A percentile compares a stretch with the other conserved stretches of the same genome.
phyloP scores from a whole-genome alignment of 1,284 basidiomycete genomes.

The Chalciporus sp. region DNA sequence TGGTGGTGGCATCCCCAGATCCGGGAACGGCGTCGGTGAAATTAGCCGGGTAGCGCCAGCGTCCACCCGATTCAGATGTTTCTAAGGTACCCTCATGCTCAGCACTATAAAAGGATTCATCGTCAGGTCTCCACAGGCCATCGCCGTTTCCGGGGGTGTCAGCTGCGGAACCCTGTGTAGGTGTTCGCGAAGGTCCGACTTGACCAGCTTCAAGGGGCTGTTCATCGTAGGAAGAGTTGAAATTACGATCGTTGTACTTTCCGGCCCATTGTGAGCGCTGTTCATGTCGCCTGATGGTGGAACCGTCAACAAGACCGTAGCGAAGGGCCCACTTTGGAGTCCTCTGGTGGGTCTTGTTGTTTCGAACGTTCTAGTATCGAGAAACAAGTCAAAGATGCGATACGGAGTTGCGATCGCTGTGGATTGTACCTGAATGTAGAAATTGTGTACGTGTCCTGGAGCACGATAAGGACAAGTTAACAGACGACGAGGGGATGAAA shows the following conservation, averaged over 20 bases:
- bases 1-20: conserved; percentile 46
- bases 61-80: conserved; percentile 41
- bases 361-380: conserved; percentile 79
- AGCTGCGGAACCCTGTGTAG: conserved; percentile 15
- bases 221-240: conserved; percentile 69
- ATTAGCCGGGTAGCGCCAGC: conserved; percentile 84
- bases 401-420: not conserved
- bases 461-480: conserved; percentile 12
- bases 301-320: conserved; percentile 83
- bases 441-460: conserved; percentile 83
- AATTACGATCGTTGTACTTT: conserved; percentile 84
- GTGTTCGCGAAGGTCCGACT: conserved; percentile 27
- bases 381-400: conserved; percentile 12
- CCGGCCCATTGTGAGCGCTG: conserved; percentile 85
- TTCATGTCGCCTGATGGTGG: conserved; percentile 74
- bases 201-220: conserved; percentile 82
- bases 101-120: conserved; percentile 70
- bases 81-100: conserved; percentile 41
- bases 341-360: conserved; percentile 89
- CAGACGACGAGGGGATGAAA: not conserved
- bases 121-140: conserved; percentile 66
- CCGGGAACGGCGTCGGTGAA: conserved; percentile 63
- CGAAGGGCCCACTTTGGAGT: conserved; percentile 95
- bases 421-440: conserved; percentile 78
- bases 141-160: conserved; percentile 43